Base-by-base conservation (phyloP, 2,329 filamentous ascomycete species). In the Aaosphaeria arxii region DNA sequence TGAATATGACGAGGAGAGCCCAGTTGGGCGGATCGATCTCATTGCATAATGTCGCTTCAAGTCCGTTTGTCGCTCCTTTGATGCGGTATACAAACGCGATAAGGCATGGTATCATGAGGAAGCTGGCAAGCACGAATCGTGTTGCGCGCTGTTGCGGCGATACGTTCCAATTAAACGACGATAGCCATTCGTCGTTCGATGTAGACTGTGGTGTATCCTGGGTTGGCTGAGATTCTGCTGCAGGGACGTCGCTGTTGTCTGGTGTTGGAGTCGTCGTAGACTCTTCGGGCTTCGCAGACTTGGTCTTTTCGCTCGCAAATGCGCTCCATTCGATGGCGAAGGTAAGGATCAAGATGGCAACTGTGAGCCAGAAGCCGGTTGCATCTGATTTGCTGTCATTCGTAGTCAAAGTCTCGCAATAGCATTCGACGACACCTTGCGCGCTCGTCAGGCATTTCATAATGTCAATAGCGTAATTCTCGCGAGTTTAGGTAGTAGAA, bases 31-130 rank as follows among this genome's bases (percentile, higher is more conserved):
- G 17, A 24, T 24, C 17, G 17, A 24, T 24, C 7, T n/a, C 33
- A n/a, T 36, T 4, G n/a, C 33, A 36, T 36, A n/a, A 4, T 36
- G n/a, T 36, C 33, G n/a, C 33, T 9, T 36, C 2, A 24, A 24
- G 17, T 24, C 17, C 17, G 17, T 24, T 24, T 24, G 11, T 5
- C 5, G 36, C 31, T 17, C 30, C 44, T 29, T 46, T 30, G 9
- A 60, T 53, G 31, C 53, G 55, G 33, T 49, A 35, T 7, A 28
- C 43, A 50, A 60, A 58, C 11, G 46, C 40, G 31, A 49, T 40
- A 6, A 42, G 24, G 6, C 51, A 5, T 2, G 47, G 44, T 7
- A 48, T 28, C 24, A 53, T 52, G 13, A 51, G n/a, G 24, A 59
- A 42, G 5, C 51, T 40, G 4, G 55, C 50, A n/a, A 24, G 17